A percentile compares a stretch with the other conserved stretches of the same genome.
phyloP scores from a whole-genome alignment of 805 yeast species.

The Candida yuanshanica region DNA sequence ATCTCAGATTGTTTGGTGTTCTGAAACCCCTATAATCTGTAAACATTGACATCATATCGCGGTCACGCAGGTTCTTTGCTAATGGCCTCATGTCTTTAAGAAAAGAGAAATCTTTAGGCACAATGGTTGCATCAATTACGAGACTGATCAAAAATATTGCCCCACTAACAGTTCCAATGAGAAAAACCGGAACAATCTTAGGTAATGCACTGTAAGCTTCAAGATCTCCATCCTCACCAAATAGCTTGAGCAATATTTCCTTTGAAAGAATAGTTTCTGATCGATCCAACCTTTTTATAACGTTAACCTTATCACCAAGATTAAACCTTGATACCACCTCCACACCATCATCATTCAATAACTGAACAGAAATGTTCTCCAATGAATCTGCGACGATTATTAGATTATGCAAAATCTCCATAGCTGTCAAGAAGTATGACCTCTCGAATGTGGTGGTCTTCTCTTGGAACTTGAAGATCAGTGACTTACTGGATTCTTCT shows the following conservation, averaged over 20 bases:
- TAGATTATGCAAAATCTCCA: slow-evolving; percentile 10
- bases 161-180: slow-evolving; percentile 23
- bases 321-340: slow-evolving; percentile 13
- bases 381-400: slow-evolving; percentile 14
- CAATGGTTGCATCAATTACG: slow-evolving; percentile 4
- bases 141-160: slow-evolving; percentile 20
- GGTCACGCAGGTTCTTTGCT: neutral
- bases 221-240: neutral
- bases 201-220: neutral
- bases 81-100: neutral
- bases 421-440: slow-evolving; percentile 11
- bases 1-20: neutral
- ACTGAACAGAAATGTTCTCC: slow-evolving; percentile 8
- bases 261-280: neutral
- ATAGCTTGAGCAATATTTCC: slow-evolving; percentile 1
- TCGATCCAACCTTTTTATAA: slow-evolving; percentile 11
- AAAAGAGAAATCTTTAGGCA: no score
- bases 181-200: slow-evolving; percentile 16
- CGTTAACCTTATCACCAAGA: slow-evolving; percentile 21
- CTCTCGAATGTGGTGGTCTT: slow-evolving; percentile 1
- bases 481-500: slow-evolving; percentile 8
- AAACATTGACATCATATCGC: slow-evolving; percentile 1
- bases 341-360: slow-evolving; percentile 1
- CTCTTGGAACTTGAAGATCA: slow-evolving; percentile 12
- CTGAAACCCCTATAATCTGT: slow-evolving; percentile 5